Evolutionary conservation across 2,329 filamentous ascomycete species (phyloP), one percentile per base, ranked within the genome.

Genomic region (Trichoderma breve): DNA sequence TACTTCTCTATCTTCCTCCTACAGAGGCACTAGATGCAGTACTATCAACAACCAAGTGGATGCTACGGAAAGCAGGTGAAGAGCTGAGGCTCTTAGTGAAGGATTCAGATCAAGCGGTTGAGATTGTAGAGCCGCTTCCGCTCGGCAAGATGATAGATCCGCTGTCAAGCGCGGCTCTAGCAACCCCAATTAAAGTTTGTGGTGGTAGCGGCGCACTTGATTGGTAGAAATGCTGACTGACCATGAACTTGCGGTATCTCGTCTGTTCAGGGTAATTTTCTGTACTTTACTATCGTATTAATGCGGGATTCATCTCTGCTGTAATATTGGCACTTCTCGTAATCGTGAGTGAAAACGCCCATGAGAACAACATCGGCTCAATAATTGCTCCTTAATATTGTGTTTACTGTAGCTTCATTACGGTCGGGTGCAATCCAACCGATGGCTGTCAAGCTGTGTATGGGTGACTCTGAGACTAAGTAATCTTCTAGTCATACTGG

Each of bases 1-100:
- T 97, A 3, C 95, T 96, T 80, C 81, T 97, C 74, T 92, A 92
- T 81, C 84, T 97, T 32, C 94, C 94, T 24, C 91, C 93, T 0
- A 87, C 95, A 0, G 90, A 91, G 68, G 94, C 97, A 82, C 84
- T 97, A 58, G 94, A 97, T 79, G 87, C 86, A 1, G 88, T 93
- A 71, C 84, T 97, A 32, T 93, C 93, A 0, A 97, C 94, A 0
- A 85, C 86, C 76, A 91, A 89, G 82, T 97, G 93, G 89, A 92
- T 88, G 82, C 90, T 97, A 21, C 91, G 87, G 83, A 92, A 91
- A 81, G 91, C 87, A 2, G 93, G 96, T 4, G 64, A 81, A 80
- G 82, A 67, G 24, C 34, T 24, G 11, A 67, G 6, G 4, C 15
- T 30, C 6, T 24, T 67, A 2, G 34, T 14, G 4, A 43, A 67